These are phyloP conservation scores for Vararia minispora DNA, from an alignment of 768 basidiomycete species.

Conservation along the genomic window DNA sequence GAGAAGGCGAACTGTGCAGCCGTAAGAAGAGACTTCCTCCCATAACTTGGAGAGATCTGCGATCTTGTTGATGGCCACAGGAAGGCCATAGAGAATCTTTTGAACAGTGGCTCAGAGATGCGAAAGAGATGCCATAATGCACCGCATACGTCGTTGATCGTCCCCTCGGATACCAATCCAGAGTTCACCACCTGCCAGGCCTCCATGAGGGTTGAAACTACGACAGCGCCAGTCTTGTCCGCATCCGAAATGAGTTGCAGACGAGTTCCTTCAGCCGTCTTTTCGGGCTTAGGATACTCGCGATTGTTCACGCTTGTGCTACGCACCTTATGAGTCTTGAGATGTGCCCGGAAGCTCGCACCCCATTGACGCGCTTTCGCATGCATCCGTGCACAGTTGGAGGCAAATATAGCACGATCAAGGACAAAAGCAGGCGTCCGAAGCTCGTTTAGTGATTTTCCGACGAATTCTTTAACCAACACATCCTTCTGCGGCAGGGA, in stretches of 20 bases:
- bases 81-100: conserved; percentile 76
- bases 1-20: conserved; percentile 55
- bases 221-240: conserved; percentile 47
- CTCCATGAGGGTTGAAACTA: conserved; percentile 79
- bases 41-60: conserved; percentile 53
- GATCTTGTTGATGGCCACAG: conserved; percentile 59
- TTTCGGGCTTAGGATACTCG: too few species aligned
- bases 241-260: conserved; percentile 51
- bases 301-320: too few species aligned
- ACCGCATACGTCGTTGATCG: conserved; percentile 62
- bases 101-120: conserved; percentile 4
- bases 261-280: conserved; percentile 65
- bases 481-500: conserved; percentile 34
- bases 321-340: conserved; percentile 76
- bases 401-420: conserved; percentile 58
- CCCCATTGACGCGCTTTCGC: conserved; percentile 52
- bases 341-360: conserved; percentile 67
- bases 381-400: conserved; percentile 70
- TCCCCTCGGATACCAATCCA: conserved; percentile 60
- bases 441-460: conserved; percentile 41
- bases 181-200: conserved; percentile 61
- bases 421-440: conserved; percentile 74
- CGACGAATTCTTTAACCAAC: conserved; percentile 44
- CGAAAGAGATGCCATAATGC: not conserved
- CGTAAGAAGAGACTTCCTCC: conserved; percentile 40